Conservation (phyloP, 805 yeast species). For the Candida pseudoglaebosa region DNA sequence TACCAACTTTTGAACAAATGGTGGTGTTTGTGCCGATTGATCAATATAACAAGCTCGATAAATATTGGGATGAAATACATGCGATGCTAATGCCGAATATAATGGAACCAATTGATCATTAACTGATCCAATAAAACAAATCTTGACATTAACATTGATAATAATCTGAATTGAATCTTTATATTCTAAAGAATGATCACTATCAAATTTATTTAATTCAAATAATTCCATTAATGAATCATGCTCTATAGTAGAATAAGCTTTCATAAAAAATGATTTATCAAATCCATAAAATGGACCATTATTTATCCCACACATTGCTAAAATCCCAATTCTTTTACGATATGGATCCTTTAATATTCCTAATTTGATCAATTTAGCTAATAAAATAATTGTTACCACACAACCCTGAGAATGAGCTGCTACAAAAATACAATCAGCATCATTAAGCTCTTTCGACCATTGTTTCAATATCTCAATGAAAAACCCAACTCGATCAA, state of each 20-base stretch:
- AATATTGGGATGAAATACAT: slow-evolving; percentile 83
- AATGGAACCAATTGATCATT: slow-evolving; percentile 94
- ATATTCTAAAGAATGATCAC: slow-evolving; percentile 67
- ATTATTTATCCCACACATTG: slow-evolving; percentile 94
- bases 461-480: slow-evolving; percentile 68
- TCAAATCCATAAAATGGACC: slow-evolving; percentile 95
- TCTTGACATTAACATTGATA: slow-evolving; percentile 66
- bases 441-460: slow-evolving; percentile 52
- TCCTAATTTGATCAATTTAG: slow-evolving; percentile 61
- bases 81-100: slow-evolving; percentile 80
- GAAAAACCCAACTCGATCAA: slow-evolving; percentile 80
- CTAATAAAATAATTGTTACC: slow-evolving; percentile 76
- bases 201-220: slow-evolving; percentile 76
- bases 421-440: slow-evolving; percentile 88
- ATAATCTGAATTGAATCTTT: slow-evolving; percentile 62
- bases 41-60: slow-evolving; percentile 88
- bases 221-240: slow-evolving; percentile 83
- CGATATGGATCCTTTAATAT: slow-evolving; percentile 33
- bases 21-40: slow-evolving; percentile 72
- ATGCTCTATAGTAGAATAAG: slow-evolving; percentile 85
- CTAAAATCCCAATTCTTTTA: slow-evolving; percentile 65
- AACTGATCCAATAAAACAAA: slow-evolving; percentile 81
- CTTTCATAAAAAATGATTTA: slow-evolving; percentile 75
- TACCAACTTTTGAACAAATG: slow-evolving; percentile 71
- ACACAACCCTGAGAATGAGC: slow-evolving; percentile 97